Conservation (phyloP, 768 basidiomycete genomes). For the Boletus sensibilis region DNA sequence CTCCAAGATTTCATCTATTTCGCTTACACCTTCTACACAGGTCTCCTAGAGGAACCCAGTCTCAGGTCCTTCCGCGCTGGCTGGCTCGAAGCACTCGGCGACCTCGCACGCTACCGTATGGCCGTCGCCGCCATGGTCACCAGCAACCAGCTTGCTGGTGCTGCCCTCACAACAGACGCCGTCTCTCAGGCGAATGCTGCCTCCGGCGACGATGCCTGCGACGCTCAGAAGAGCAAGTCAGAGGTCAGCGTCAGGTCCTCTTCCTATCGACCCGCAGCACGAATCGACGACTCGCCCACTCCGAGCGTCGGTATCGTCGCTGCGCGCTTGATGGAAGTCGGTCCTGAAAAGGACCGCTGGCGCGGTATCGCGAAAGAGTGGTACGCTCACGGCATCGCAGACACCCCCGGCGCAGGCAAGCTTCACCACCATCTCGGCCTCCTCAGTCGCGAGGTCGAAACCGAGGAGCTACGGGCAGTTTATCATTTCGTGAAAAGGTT, state of each 20-base stretch:
- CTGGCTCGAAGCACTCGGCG: slow-evolving; percentile 97
- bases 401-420: slow-evolving; percentile 91
- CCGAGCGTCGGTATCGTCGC: slow-evolving; percentile 87
- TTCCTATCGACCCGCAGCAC: slow-evolving; percentile 49
- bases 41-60: slow-evolving; percentile 77
- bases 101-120: slow-evolving; percentile 93
- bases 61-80: slow-evolving; percentile 69
- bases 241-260: slow-evolving; percentile 28
- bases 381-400: slow-evolving; percentile 85
- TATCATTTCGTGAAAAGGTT: slow-evolving; percentile 97
- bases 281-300: slow-evolving; percentile 62
- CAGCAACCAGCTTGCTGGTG: slow-evolving; percentile 42
- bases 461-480: slow-evolving; percentile 78
- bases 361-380: slow-evolving; percentile 85
- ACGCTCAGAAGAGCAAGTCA: slow-evolving; percentile 39
- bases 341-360: slow-evolving; percentile 93
- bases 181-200: slow-evolving; percentile 45
- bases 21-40: slow-evolving; percentile 91
- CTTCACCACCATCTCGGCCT: slow-evolving; percentile 93
- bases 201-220: slow-evolving; percentile 21
- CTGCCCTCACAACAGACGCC: slow-evolving; percentile 55
- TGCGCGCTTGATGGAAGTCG: slow-evolving; percentile 76
- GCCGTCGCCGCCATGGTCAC: slow-evolving; percentile 86
- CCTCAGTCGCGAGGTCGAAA: slow-evolving; percentile 78
- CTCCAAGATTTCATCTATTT: slow-evolving; percentile 94